phyloP scores from a whole-genome alignment of 805 yeast genomes.

The Metschnikowia gruessii region DNA sequence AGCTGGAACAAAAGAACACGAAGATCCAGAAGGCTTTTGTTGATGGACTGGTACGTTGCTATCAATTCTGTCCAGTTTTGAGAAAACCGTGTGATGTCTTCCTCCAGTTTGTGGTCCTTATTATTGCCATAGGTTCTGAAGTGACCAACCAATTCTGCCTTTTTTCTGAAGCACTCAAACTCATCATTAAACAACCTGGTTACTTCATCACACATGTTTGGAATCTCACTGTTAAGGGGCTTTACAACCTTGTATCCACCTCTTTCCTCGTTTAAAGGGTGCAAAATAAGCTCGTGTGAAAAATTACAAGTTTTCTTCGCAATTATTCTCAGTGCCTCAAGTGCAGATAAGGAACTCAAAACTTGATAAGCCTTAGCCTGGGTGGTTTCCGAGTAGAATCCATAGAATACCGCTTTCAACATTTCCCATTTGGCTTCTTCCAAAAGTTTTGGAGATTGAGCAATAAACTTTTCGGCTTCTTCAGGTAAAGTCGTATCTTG shows the following conservation, averaged over 20 bases:
- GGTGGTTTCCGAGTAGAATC: not conserved
- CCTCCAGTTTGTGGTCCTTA: no score
- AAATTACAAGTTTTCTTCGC: not conserved
- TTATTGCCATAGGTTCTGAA: no score
- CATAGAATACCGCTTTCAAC: not conserved
- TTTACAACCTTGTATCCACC: not conserved
- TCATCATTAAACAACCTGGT: not conserved
- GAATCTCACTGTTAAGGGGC: not conserved
- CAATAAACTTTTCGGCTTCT: not conserved
- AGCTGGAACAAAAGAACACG: not conserved
- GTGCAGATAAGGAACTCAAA: not conserved
- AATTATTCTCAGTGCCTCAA: not conserved
- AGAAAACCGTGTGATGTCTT: no score
- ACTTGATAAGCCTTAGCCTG: not conserved
- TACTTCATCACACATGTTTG: not conserved
- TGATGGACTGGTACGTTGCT: not conserved
- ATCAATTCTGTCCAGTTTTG: no score
- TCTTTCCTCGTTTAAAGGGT: not conserved
- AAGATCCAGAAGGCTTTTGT: not conserved
- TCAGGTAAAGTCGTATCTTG: not conserved
- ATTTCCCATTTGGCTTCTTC: slow-evolving; percentile 1
- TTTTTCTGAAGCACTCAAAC: not conserved
- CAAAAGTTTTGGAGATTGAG: not conserved
- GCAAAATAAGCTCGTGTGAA: not conserved
- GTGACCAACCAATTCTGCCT: not conserved